Conservation (phyloP, 345 rosid species). For the Salix brachista region DNA sequence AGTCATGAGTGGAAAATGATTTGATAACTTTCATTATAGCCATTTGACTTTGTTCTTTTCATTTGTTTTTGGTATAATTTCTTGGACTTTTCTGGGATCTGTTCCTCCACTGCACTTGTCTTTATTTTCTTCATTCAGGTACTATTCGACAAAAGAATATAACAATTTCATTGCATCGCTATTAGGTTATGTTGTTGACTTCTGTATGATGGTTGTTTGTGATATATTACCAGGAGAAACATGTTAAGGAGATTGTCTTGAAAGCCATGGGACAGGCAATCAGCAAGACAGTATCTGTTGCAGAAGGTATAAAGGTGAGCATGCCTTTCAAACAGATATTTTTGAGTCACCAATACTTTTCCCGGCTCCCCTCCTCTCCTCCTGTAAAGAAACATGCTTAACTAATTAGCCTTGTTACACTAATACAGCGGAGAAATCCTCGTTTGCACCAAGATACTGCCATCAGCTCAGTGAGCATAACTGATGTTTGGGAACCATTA, state of each 20-base stretch:
- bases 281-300: slow-evolving; percentile 78
- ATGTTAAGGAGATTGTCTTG: slow-evolving; percentile 61
- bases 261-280: slow-evolving; percentile 97
- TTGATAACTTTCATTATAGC: too few relatives aligned
- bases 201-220: neutral
- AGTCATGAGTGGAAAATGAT: too few relatives aligned
- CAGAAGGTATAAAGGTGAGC: slow-evolving; percentile 75
- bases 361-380: neutral
- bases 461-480: slow-evolving; percentile 84
- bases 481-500: slow-evolving; percentile 92
- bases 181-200: neutral
- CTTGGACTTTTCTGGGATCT: too few relatives aligned
- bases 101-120: too few relatives aligned
- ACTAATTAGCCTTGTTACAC: neutral
- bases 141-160: neutral
- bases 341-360: neutral
- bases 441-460: slow-evolving; percentile 83
- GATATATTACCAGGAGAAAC: slow-evolving; percentile 48
- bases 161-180: neutral
- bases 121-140: neutral
- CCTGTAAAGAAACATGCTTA: neutral
- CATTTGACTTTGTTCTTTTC: too few relatives aligned
- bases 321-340: neutral
- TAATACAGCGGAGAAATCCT: slow-evolving; percentile 64
- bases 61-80: too few relatives aligned